A percentile compares a stretch with the other conserved stretches of the same genome.
These are phyloP conservation scores for Colletotrichum sp. DNA, from an alignment of 2,329 filamentous ascomycete species.

Conservation along the genomic window DNA sequence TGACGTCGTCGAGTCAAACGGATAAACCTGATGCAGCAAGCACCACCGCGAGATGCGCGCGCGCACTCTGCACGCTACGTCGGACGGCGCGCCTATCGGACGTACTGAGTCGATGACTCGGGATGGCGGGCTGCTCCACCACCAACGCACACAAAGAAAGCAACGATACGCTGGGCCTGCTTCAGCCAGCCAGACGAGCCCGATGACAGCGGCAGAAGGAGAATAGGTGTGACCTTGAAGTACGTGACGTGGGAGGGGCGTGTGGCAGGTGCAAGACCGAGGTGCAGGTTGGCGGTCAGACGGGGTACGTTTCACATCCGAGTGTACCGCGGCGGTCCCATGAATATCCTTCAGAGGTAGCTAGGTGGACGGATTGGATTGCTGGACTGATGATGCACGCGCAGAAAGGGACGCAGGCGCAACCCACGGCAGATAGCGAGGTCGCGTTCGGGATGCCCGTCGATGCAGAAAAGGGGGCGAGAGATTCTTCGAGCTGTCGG, in stretches of 20 bases:
- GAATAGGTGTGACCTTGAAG: background rate
- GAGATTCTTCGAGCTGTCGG: background rate
- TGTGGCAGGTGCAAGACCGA: background rate
- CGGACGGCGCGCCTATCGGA: background rate
- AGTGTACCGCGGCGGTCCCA: background rate
- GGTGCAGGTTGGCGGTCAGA: background rate
- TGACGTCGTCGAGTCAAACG: background rate
- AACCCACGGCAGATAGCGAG: background rate
- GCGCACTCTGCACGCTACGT: background rate
- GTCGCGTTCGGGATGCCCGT: background rate
- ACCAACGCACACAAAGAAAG: background rate
- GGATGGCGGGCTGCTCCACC: background rate
- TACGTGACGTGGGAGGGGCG: background rate
- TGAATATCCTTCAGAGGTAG: background rate
- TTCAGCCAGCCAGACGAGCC: background rate
- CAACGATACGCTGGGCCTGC: background rate
- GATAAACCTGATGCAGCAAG: background rate
- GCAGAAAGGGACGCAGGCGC: background rate
- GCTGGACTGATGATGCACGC: background rate
- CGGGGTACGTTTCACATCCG: constrained; percentile 9
- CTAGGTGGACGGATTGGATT: background rate
- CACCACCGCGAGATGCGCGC: background rate
- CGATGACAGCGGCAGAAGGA: background rate
- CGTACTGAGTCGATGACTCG: background rate
- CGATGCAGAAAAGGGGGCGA: constrained; percentile 3